Evolutionary conservation across 2,329 filamentous ascomycete species (phyloP), one percentile per base, ranked within the genome.

Genomic region (Bipolaris cookei): DNA sequence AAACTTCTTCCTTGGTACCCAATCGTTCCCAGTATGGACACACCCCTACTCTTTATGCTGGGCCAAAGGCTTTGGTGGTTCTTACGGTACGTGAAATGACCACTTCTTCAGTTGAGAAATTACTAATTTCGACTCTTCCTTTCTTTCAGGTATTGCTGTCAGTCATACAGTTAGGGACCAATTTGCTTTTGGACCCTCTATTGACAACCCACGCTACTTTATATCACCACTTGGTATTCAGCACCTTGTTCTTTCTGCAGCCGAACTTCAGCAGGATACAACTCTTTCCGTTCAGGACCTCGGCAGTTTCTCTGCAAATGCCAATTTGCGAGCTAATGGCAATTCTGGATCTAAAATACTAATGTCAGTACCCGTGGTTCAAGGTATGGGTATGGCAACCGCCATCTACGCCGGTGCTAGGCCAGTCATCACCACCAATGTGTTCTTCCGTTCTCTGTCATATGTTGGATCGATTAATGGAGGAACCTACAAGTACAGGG

Each of bases 331-430:
- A 11, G 39, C 55, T 18, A 30, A 84, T 82, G 49, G 81, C 84
- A 3, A 80, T 81, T 30, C 70, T 76, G 21, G 80, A 79, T 8
- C 84, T 6, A 72, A 80, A 0, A 84, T 88, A 1, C 78, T 86
- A 0, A 83, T 98, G 42, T 88, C 86, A 0, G 90, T 96, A 61
- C 92, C 93, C 0, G 73, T 97, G 7, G 87, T 96, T 0, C 94
- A 98, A 72, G 95, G 95, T 16, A 95, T 96, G 87, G 90, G 87
- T 0, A 95, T 92, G 66, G 82, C 96, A 18, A 97, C 93, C 3
- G 92, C 83, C 0, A 75, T 91, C 25, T 98, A 94, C 76, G 83
- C 83, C 54, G 86, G 85, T 23, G 82, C 86, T 0, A 88, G 86
- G 13, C 94, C 94, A 0, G 68, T 88, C 2, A 81, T 98, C 35